Percentiles rank a stretch among this genome's conserved stretches.
These are phyloP conservation scores for Kwoniella sp. DNA, from an alignment of 768 basidiomycete species.

Conservation along the genomic window DNA sequence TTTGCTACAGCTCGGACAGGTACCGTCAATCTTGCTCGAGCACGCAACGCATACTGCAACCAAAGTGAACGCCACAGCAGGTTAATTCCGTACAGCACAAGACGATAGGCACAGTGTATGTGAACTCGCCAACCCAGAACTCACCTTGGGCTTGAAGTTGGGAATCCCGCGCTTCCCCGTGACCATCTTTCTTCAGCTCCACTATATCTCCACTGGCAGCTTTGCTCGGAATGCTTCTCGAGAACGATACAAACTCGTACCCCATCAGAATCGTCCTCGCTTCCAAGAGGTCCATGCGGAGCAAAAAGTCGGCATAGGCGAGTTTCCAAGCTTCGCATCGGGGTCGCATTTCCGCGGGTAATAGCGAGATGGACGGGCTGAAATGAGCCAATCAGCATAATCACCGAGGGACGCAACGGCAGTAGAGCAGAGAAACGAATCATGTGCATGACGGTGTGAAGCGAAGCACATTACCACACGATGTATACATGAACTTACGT, in stretches of 20 bases:
- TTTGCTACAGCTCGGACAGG: conserved; percentile 36
- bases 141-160: conserved; percentile 17
- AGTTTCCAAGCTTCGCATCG: conserved; percentile 40
- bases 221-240: background rate
- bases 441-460: background rate
- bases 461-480: too few relatives aligned
- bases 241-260: conserved; percentile 19
- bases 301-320: conserved; percentile 50
- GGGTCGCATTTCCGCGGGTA: conserved; percentile 22
- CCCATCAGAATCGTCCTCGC: conserved; percentile 32
- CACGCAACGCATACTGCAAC: conserved; percentile 29
- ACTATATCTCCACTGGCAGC: conserved; percentile 15
- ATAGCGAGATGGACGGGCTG: conserved; percentile 31
- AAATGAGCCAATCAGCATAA: conserved; percentile 2
- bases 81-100: background rate
- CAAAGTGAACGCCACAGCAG: background rate
- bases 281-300: conserved; percentile 38
- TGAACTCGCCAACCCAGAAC: too few relatives aligned
- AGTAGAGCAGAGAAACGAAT: conserved; percentile 1
- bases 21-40: conserved; percentile 11
- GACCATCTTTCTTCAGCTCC: background rate
- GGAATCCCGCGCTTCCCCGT: conserved; percentile 4
- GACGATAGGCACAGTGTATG: too few relatives aligned
- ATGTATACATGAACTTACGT: conserved; percentile 13
- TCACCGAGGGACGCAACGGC: background rate